Base-by-base conservation (phyloP, 768 basidiomycete genomes). In the Russula sp. region DNA sequence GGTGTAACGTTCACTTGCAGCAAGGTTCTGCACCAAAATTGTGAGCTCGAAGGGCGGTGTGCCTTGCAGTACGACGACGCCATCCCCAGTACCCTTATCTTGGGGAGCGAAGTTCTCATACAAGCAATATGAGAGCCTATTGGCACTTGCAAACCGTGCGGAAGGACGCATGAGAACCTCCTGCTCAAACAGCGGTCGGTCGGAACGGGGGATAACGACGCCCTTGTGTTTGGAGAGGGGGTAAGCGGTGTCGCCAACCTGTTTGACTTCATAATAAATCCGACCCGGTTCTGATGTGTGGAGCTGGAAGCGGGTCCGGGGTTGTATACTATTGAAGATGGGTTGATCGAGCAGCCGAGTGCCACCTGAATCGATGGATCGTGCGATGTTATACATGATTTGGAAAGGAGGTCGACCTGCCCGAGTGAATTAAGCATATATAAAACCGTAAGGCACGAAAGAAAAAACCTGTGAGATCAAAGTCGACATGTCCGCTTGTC, bases 321-420 rank as follows among this genome's bases (percentile, higher is more conserved):
- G 80, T 69, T 92, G 90, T 46, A 94, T 91, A 72, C 92, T 92
- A 74, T 87, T 92, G 77, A 94, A 88, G 1, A 84, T 86, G 1
- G 88, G 87, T 67, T 91, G 89, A 62, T 87, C 89, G 34, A 90
- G 76, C 53, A 92, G 79, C 65, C 79, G 84, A 2, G 85, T 89
- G 7, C 84, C 87, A 5, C 90, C 89, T 20, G 78, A 77, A 10
- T 87, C 88, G 59, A 78, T 81, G 57, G 86, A 81, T 72, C 84
- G 82, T 1, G 88, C 91, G 59, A 93, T 84, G 68, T 92, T 90
- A 75, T 95, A 97, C 82, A 84, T 88, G 66, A 96, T 86, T 72
- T 96, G 88, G 83, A 95, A 98, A 0, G 94, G 94, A n/a, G 92
- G 87, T 24, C 87, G 85, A 57, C 94, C 94, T 90, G 69, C 30